phyloP scores from a whole-genome alignment of 208 protist genomes.

The Leishmania aethiopica region DNA sequence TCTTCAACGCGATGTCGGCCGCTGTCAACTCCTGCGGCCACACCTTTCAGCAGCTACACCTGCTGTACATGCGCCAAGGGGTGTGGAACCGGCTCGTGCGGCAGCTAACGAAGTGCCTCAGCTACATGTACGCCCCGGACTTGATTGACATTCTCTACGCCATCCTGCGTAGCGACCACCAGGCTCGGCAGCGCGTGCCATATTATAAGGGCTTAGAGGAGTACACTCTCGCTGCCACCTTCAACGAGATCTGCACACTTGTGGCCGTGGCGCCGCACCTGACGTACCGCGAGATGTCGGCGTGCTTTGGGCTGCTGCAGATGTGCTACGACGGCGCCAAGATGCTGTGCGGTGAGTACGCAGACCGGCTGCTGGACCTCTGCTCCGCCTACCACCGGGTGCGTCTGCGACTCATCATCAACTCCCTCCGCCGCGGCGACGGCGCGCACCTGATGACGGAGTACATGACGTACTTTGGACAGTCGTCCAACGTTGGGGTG shows the following conservation, averaged over 20 bases:
- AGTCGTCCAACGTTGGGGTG: slow-evolving; percentile 35
- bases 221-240: slow-evolving; percentile 40
- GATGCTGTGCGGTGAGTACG: slow-evolving; percentile 42
- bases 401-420: slow-evolving; percentile 72
- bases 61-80: slow-evolving; percentile 48
- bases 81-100: slow-evolving; percentile 67
- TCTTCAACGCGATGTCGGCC: slow-evolving; percentile 66
- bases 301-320: slow-evolving; percentile 57
- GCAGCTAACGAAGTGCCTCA: slow-evolving; percentile 58
- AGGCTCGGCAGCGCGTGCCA: slow-evolving; percentile 17
- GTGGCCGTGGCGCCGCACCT: slow-evolving; percentile 53
- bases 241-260: slow-evolving; percentile 69
- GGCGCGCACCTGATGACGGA: slow-evolving; percentile 42
- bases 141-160: slow-evolving; percentile 62
- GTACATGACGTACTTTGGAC: slow-evolving; percentile 76
- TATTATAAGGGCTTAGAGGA: slow-evolving; percentile 37
- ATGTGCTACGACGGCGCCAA: slow-evolving; percentile 50
- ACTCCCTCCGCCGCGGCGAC: slow-evolving; percentile 40
- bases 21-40: slow-evolving; percentile 41
- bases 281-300: slow-evolving; percentile 46
- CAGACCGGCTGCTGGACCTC: slow-evolving; percentile 64
- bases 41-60: slow-evolving; percentile 46
- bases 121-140: slow-evolving; percentile 52
- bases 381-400: slow-evolving; percentile 91
- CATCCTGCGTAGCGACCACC: slow-evolving; percentile 44